These are phyloP conservation scores for Colletotrichum magnum DNA, from an alignment of 2,329 filamentous ascomycete genomes.

Conservation along the genomic window DNA sequence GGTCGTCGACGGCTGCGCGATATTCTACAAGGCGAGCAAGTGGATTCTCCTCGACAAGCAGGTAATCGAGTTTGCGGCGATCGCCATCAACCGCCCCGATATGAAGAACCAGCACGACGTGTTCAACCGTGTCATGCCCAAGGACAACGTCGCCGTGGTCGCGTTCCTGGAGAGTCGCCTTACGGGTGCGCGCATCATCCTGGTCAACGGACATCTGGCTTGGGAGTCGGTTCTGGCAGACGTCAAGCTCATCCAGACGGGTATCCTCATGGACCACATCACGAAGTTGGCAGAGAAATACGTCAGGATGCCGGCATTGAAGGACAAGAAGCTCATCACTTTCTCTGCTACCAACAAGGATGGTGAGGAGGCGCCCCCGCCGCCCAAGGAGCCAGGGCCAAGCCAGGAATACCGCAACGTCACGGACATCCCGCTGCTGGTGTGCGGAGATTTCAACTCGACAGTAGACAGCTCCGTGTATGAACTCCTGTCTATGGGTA, in stretches of 20 bases:
- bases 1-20: constrained; percentile 94
- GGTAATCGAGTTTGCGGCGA: constrained; percentile 90
- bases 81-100: constrained; percentile 93
- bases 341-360: constrained; percentile 55
- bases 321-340: constrained; percentile 79
- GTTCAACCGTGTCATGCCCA: constrained; percentile 98
- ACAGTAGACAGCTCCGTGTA: constrained; percentile 89
- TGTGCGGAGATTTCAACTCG: constrained; percentile 98
- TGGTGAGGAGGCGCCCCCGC: constrained; percentile 64
- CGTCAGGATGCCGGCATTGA: constrained; percentile 82
- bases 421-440: constrained; percentile 88
- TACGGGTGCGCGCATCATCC: constrained; percentile 91
- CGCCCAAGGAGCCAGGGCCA: constrained; percentile 77
- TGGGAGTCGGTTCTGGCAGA: constrained; percentile 94
- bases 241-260: constrained; percentile 96
- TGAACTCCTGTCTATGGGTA: constrained; percentile 87
- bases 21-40: constrained; percentile 96
- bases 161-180: constrained; percentile 92
- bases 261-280: constrained; percentile 93
- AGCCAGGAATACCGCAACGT: constrained; percentile 90
- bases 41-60: constrained; percentile 96
- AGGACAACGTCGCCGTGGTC: constrained; percentile 95
- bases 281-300: constrained; percentile 90
- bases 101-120: constrained; percentile 98
- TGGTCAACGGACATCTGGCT: constrained; percentile 94